Conservation (phyloP, 176 grass and related monocot species). For the Avena insularis region DNA sequence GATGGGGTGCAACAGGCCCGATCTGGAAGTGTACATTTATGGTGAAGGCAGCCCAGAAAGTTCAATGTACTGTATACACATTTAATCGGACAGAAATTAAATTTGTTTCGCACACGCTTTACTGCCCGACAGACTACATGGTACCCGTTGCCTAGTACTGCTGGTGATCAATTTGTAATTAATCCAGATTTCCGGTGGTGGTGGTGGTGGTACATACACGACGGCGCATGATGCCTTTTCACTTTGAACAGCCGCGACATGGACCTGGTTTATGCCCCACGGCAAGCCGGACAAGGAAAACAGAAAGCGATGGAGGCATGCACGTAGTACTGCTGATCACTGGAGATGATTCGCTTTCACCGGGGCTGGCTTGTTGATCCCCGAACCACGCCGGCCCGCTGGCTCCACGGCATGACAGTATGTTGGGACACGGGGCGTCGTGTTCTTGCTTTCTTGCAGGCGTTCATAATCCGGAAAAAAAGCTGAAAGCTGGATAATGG, state of each 20-base stretch:
- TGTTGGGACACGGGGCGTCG: no score
- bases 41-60: slow-evolving; percentile 27
- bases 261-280: not conserved
- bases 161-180: not conserved
- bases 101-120: not conserved
- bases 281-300: slow-evolving; percentile 21
- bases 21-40: slow-evolving; percentile 57
- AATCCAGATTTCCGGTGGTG: slow-evolving; percentile 15
- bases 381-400: not conserved
- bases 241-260: slow-evolving; percentile 14
- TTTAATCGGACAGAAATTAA: slow-evolving; percentile 31
- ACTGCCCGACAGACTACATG: slow-evolving; percentile 39
- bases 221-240: not conserved
- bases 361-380: slow-evolving; percentile 9
- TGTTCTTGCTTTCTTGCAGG: no score
- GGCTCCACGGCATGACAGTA: no score
- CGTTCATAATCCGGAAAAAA: no score
- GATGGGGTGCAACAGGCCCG: not conserved
- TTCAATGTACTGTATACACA: slow-evolving; percentile 48
- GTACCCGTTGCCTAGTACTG: not conserved
- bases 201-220: not conserved
- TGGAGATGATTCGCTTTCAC: slow-evolving; percentile 24
- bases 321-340: slow-evolving; percentile 19
- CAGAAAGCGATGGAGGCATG: slow-evolving; percentile 44
- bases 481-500: no score